Conservation (phyloP, 1,284 basidiomycete genomes). For the Papiliotrema nemorosa region DNA sequence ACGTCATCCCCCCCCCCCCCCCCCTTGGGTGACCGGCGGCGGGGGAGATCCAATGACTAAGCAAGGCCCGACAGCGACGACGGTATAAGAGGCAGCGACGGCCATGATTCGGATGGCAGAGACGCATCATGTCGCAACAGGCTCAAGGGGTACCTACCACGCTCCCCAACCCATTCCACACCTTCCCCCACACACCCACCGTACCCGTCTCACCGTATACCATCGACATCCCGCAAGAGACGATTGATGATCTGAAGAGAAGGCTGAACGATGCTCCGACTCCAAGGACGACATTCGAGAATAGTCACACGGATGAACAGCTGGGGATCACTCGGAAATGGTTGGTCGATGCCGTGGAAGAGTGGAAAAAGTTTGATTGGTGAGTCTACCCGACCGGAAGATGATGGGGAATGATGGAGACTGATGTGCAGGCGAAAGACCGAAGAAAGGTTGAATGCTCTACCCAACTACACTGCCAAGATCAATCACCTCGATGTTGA, state of each 20-base stretch:
- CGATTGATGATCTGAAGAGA: slow-evolving; percentile 33
- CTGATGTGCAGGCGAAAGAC: slow-evolving; percentile 17
- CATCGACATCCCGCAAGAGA: slow-evolving; percentile 23
- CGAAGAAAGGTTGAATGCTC: slow-evolving; percentile 27
- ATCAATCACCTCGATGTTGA: slow-evolving; percentile 13
- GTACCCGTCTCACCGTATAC: slow-evolving; percentile 31
- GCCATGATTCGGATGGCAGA: too few species aligned
- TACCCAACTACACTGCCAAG: slow-evolving; percentile 26
- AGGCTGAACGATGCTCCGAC: slow-evolving; percentile 19
- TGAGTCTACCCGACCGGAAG: slow-evolving; percentile 6
- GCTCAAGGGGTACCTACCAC: neutral
- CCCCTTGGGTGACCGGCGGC: too few species aligned
- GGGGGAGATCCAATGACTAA: too few species aligned
- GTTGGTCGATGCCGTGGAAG: slow-evolving; percentile 18
- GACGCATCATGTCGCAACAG: neutral
- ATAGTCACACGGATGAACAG: slow-evolving; percentile 18
- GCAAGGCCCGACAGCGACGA: too few species aligned
- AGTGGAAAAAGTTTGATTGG: slow-evolving; percentile 33
- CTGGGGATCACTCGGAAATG: slow-evolving; percentile 26
- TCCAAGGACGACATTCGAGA: slow-evolving; percentile 38
- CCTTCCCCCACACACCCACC: slow-evolving; percentile 24
- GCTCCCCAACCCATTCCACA: slow-evolving; percentile 13
- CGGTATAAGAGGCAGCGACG: too few species aligned
- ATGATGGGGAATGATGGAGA: neutral
- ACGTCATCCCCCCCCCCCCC: too few species aligned